Evolutionary conservation across 2,329 filamentous ascomycete species (phyloP).

Genomic region (Trichophyton rubrum): DNA sequence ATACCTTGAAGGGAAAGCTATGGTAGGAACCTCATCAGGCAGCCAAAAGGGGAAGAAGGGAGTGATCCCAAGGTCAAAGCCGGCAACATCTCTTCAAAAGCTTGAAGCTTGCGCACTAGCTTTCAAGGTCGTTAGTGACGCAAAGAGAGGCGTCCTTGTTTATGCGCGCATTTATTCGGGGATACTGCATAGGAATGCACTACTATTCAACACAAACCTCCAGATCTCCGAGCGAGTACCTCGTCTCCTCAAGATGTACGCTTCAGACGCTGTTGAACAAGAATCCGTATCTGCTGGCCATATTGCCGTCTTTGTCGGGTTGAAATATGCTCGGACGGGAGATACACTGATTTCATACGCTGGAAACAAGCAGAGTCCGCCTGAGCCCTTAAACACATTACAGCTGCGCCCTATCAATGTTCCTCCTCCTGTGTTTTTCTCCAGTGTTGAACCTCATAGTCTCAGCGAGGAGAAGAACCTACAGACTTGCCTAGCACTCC

Average conservation of each 20-base stretch:
- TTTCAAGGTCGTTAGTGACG: slow-evolving; percentile 90
- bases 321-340: slow-evolving; percentile 84
- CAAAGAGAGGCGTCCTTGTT: slow-evolving; percentile 72
- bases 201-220: slow-evolving; percentile 79
- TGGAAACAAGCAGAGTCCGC: slow-evolving; percentile 51
- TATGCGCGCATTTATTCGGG: slow-evolving; percentile 91
- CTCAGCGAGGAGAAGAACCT: slow-evolving; percentile 69
- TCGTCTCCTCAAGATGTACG: slow-evolving; percentile 78
- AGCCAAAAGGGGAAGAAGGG: slow-evolving; percentile 34
- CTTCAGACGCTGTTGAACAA: slow-evolving; percentile 74
- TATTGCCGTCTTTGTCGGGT: slow-evolving; percentile 82
- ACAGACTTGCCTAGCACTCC: slow-evolving; percentile 59
- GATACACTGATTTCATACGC: slow-evolving; percentile 75
- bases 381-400: slow-evolving; percentile 56
- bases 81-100: slow-evolving; percentile 38
- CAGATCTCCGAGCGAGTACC: slow-evolving; percentile 66
- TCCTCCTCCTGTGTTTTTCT: slow-evolving; percentile 89
- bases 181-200: slow-evolving; percentile 56
- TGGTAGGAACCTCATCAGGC: slow-evolving; percentile 25
- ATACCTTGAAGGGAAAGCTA: slow-evolving; percentile 36
- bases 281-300: slow-evolving; percentile 69
- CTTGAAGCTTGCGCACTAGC: slow-evolving; percentile 58
- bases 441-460: slow-evolving; percentile 75
- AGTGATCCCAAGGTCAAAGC: slow-evolving; percentile 35
- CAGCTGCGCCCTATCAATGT: slow-evolving; percentile 81